Conservation (phyloP, 495 filamentous ascomycete genomes). For the Podospora sp. region DNA sequence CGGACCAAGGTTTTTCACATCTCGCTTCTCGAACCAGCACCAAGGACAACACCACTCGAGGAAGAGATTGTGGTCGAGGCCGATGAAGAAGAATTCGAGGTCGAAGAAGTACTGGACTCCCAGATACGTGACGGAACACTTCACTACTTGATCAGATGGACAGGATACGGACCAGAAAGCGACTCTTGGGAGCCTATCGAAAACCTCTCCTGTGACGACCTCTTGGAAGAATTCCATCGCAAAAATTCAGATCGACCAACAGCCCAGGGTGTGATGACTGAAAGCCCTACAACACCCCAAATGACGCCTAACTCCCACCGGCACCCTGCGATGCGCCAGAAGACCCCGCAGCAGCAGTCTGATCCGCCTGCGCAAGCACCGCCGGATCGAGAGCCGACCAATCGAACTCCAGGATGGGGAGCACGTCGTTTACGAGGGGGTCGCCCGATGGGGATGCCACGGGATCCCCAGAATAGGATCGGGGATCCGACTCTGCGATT, state of each 20-base stretch:
- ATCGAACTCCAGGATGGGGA: too few relatives aligned
- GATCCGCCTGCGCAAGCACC: too few relatives aligned
- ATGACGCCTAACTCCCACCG: too few relatives aligned
- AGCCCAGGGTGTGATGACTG: not conserved
- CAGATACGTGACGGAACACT: not conserved
- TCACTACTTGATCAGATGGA: not conserved
- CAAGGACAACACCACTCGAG: not conserved
- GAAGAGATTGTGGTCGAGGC: not conserved
- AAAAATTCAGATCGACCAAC: not conserved
- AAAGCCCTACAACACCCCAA: not conserved
- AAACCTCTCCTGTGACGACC: not conserved
- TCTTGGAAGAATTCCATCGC: not conserved
- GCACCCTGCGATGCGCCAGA: too few relatives aligned
- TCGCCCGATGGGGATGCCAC: too few relatives aligned
- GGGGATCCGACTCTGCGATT: too few relatives aligned
- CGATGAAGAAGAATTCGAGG: constrained; percentile 5
- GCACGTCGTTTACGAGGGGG: too few relatives aligned
- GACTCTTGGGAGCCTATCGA: not conserved
- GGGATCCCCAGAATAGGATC: too few relatives aligned
- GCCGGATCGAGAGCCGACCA: too few relatives aligned
- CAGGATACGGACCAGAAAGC: not conserved
- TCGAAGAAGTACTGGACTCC: not conserved
- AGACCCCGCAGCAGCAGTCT: too few relatives aligned
- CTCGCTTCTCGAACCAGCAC: not conserved
- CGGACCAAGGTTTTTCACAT: not conserved